These are phyloP conservation scores for Hypoxylon sp. DNA, from an alignment of 2,329 filamentous ascomycete genomes.

Conservation along the genomic window DNA sequence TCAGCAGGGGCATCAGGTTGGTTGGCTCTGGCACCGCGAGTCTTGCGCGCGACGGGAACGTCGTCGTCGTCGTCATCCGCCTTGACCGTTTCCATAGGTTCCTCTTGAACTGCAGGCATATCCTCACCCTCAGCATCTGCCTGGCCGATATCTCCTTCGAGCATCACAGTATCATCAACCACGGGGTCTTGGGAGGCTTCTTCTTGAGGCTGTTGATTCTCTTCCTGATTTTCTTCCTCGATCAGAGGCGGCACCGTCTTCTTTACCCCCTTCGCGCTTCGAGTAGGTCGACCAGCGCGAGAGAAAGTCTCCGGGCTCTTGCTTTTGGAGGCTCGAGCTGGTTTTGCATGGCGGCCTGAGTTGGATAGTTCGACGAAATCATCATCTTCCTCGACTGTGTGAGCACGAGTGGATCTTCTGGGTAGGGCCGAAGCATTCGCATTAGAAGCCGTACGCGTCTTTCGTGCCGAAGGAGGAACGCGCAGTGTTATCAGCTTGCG, in stretches of 20 bases:
- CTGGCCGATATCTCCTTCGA: constrained; percentile 27
- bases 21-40: constrained; percentile 46
- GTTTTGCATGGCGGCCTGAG: constrained; percentile 65
- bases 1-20: constrained; percentile 28
- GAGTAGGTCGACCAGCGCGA: constrained; percentile 54
- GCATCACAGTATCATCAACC: constrained; percentile 37
- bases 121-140: constrained; percentile 32
- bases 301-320: constrained; percentile 62
- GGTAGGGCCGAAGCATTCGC: constrained; percentile 41
- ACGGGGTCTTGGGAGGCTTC: constrained; percentile 45
- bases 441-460: constrained; percentile 32
- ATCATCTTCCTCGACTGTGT: constrained; percentile 62
- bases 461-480: constrained; percentile 38
- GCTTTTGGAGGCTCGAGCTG: constrained; percentile 59
- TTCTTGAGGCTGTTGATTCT: constrained; percentile 45
- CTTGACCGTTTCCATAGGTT: constrained; percentile 45
- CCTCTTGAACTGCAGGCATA: constrained; percentile 38
- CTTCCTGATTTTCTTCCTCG: constrained; percentile 63
- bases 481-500: constrained; percentile 57
- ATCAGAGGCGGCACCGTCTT: constrained; percentile 56
- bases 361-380: constrained; percentile 65
- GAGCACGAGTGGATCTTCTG: constrained; percentile 60
- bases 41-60: constrained; percentile 57
- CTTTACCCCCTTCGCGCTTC: constrained; percentile 60
- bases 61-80: constrained; percentile 53